Evolutionary conservation across 176 grass and related monocot genomes (phyloP).

Genomic region (Elymus sibiricus): DNA sequence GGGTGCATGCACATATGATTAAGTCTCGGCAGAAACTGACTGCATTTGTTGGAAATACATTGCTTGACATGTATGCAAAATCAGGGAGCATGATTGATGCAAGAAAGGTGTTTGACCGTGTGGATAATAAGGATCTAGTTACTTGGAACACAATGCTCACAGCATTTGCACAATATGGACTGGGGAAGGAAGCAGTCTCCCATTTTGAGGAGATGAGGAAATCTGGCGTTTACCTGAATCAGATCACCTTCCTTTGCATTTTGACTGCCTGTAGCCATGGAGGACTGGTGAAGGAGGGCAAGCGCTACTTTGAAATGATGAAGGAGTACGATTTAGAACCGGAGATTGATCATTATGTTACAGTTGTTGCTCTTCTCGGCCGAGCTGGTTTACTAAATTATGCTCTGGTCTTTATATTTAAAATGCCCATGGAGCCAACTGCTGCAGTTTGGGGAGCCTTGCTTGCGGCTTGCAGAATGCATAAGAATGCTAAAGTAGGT

Average conservation of each 20-base stretch:
- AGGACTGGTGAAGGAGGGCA: slow-evolving; percentile 61
- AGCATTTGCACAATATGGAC: slow-evolving; percentile 53
- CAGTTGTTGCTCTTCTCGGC: slow-evolving; percentile 57
- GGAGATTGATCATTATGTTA: slow-evolving; percentile 59
- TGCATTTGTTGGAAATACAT: slow-evolving; percentile 51
- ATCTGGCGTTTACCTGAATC: slow-evolving; percentile 50
- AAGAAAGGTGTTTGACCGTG: slow-evolving; percentile 58
- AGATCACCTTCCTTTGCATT: slow-evolving; percentile 57
- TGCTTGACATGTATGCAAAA: slow-evolving; percentile 77
- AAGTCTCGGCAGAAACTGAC: slow-evolving; percentile 59
- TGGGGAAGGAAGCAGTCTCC: slow-evolving; percentile 42
- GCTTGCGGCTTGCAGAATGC: slow-evolving; percentile 75
- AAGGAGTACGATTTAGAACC: slow-evolving; percentile 47
- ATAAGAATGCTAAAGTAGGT: slow-evolving; percentile 59
- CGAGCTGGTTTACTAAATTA: slow-evolving; percentile 56
- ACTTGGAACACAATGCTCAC: slow-evolving; percentile 82
- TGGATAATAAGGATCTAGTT: slow-evolving; percentile 53
- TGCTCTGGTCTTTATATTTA: slow-evolving; percentile 50
- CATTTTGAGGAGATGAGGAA: slow-evolving; percentile 63
- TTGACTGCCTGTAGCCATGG: slow-evolving; percentile 68
- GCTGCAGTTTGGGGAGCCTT: slow-evolving; percentile 79
- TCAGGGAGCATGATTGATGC: slow-evolving; percentile 58
- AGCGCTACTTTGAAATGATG: slow-evolving; percentile 63
- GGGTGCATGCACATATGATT: slow-evolving; percentile 72
- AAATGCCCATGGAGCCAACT: slow-evolving; percentile 61